A percentile compares a stretch with the other conserved stretches of the same genome.
These are phyloP conservation scores for Oleoguttula mirabilis DNA, from an alignment of 495 filamentous ascomycete species.

Conservation along the genomic window DNA sequence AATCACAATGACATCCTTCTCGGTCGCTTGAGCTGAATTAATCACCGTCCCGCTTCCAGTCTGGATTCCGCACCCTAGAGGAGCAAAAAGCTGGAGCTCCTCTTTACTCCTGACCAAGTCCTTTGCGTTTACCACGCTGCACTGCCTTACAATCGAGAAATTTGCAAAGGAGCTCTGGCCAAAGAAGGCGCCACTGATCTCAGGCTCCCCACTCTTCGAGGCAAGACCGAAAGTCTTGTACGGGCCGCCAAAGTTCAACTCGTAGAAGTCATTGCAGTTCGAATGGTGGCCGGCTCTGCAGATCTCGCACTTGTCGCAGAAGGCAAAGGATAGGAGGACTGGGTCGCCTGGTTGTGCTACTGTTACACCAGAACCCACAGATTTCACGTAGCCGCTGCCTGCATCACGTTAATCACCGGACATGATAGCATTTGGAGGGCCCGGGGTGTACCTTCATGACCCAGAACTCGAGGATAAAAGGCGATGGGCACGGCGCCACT, in stretches of 20 bases:
- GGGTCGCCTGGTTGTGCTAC: conserved; percentile 21
- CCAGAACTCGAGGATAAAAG: conserved; percentile 22
- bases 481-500: conserved; percentile 13
- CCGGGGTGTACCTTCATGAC: conserved; percentile 21
- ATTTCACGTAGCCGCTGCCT: conserved; percentile 24
- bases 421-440: background rate
- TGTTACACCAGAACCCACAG: conserved; percentile 21
- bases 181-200: conserved; percentile 22
- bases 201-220: conserved; percentile 12
- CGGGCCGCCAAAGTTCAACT: conserved; percentile 19
- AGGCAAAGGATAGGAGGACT: conserved; percentile 28
- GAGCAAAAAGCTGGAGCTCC: conserved; percentile 27
- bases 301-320: conserved; percentile 26
- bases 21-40: conserved; percentile 17
- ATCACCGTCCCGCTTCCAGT: conserved; percentile 30
- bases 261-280: conserved; percentile 22
- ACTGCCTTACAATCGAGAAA: conserved; percentile 23
- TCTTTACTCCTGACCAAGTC: conserved; percentile 17
- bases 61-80: conserved; percentile 35
- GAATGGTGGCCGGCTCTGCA: conserved; percentile 25
- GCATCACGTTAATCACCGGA: background rate
- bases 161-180: conserved; percentile 25
- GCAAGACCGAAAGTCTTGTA: conserved; percentile 9
- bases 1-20: conserved; percentile 17
- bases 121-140: conserved; percentile 26